A percentile compares a stretch with the other conserved stretches of the same genome.
phyloP scores from a whole-genome alignment of 2,329 filamentous ascomycete genomes.

The Mollisia scopiformis region DNA sequence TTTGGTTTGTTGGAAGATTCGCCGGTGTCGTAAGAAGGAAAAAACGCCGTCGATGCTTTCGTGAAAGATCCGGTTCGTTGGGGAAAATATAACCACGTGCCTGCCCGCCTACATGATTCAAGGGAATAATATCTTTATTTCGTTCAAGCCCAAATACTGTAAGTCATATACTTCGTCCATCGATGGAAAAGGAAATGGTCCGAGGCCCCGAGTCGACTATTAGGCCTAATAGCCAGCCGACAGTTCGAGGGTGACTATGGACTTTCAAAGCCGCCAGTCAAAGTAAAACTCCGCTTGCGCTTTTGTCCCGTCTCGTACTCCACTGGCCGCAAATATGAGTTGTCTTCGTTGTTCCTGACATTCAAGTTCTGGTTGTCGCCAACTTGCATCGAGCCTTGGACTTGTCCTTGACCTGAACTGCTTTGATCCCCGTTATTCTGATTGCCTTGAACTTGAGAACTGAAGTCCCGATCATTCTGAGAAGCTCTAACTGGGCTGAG shows the following conservation, averaged over 20 bases:
- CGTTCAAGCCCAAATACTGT: neutral
- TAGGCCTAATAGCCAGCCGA: neutral
- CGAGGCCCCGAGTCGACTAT: neutral
- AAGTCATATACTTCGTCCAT: neutral
- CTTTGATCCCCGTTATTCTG: conserved; percentile 28
- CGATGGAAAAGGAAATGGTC: neutral
- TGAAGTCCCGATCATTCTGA: conserved; percentile 9
- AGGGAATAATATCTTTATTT: neutral
- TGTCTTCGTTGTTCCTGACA: conserved; percentile 26
- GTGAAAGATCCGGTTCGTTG: neutral
- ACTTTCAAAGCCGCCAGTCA: conserved; percentile 29
- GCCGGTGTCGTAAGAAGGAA: neutral
- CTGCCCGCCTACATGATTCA: neutral
- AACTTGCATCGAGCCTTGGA: conserved; percentile 11
- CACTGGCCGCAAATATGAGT: conserved; percentile 27
- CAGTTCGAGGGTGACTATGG: conserved; percentile 11
- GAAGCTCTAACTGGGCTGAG: conserved; percentile 8
- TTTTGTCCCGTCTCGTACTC: conserved; percentile 34
- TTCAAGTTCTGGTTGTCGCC: conserved; percentile 27
- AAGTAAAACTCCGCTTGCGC: conserved; percentile 34
- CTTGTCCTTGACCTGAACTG: conserved; percentile 21
- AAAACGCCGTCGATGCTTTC: conserved; percentile 10
- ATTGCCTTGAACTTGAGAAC: conserved; percentile 10
- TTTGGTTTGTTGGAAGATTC: neutral
- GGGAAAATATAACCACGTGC: neutral